Evolutionary conservation across 345 rosid species (phyloP), one percentile per base, ranked within the genome.

Genomic region (Mercurialis annua): DNA sequence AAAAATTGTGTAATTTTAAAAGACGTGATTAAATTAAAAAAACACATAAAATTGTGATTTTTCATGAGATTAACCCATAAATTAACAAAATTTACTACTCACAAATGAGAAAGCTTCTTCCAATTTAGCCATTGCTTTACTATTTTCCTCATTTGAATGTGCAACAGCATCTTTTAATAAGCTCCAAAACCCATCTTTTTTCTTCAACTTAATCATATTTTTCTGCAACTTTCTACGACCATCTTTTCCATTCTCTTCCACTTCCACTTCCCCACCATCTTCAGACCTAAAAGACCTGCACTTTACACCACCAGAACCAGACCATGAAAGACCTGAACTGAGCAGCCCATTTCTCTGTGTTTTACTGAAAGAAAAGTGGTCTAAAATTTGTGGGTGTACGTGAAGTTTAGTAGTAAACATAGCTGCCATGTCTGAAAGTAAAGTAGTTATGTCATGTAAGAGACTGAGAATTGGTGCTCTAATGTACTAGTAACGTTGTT

Each of bases 21-120:
- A n/a, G n/a, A n/a, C n/a, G n/a, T n/a, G n/a, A n/a, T n/a, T n/a
- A n/a, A n/a, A n/a, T n/a, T 30, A 30, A 64, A 64, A 14, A 46
- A 8, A 46, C 49, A 16, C 10, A 48, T 29, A 55, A 27, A 46
- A 46, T n/a, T n/a, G n/a, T n/a, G n/a, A n/a, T n/a, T n/a, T n/a
- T n/a, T n/a, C n/a, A n/a, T n/a, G n/a, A n/a, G n/a, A n/a, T n/a
- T n/a, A n/a, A n/a, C n/a, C n/a, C n/a, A n/a, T n/a, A 40, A 40
- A 40, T 40, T 40, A 40, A 40, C 14, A 27, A 59, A 38, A 33
- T 43, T 0, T 26, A 31, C 18, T 69, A 79, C 87, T 84, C 57
- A 90, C 90, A 69, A 78, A 74, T 36, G 86, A 81, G 73, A 83
- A 84, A 70, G 83, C 76, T 64, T 70, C 76, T 78, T 90, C 96